Base-by-base conservation (phyloP, 1,284 basidiomycete genomes). In the Cryptococcus sp. region DNA sequence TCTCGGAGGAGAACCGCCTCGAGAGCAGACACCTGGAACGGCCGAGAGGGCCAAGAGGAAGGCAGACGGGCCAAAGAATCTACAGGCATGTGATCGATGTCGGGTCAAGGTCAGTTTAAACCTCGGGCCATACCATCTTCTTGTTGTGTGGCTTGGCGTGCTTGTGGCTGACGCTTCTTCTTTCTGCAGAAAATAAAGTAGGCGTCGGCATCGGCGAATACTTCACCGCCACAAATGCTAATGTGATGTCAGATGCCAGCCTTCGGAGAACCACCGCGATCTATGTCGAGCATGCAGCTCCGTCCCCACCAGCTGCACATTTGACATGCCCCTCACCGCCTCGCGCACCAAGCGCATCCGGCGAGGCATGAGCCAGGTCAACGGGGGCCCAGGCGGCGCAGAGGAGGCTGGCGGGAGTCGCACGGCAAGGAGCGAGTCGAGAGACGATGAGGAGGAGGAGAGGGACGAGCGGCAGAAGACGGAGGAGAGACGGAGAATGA, bases 21-120 rank as follows among this genome's bases (percentile, higher is more conserved):
- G 28, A 33, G 28, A 33, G 28, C 28, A 33, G 28, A 9, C 28
- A 33, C 28, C 28, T 33, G 28, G 28, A 9, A 33, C 28, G 28
- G 28, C 9, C 28, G 28, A 33, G 28, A 33, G 28, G 28, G 28
- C 28, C 4, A 33, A 33, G 28, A 33, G 28, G 28, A 33, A 33
- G 28, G 28, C 28, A 33, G 28, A 33, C 28, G 28, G 28, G 28
- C 28, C 28, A 4, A n/a, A 21, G 16, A 43, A n/a, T 54, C 57
- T 66, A 5, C 66, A 66, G 46, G 66, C 66, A 18, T 68, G 66
- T 47, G 66, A 68, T 57, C 54, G 66, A 46, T 68, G 66, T 54
- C 56, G 66, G 7, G 52, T 42, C 6, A 66, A 68, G 55, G 66
- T 66, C 43, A 45, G 64, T 61, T 3, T 5, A 13, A 9, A 36